Evolutionary conservation across 2,329 filamentous ascomycete species (phyloP), one percentile per base, ranked within the genome.

Genomic region (Neurospora crassa): DNA sequence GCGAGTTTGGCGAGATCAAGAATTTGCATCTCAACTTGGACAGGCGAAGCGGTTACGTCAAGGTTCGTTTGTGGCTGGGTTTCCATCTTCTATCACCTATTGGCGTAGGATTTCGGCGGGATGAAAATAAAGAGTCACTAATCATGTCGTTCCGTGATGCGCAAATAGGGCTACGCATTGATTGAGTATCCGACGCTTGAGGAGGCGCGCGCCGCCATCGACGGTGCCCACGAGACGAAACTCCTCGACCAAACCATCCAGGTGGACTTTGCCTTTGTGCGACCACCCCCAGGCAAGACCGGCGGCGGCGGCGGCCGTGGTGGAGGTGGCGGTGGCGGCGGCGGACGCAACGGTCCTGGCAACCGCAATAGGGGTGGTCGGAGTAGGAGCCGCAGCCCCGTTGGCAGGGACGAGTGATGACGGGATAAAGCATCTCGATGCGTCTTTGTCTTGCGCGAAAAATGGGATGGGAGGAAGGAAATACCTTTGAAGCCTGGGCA

Each of bases 21-120:
- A 96, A 96, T 78, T 79, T 95, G 78, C 92, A 96, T 78, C 82
- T 96, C 79, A 96, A 96, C 79, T 83, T 96, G 74, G 92, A 96
- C 79, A 86, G 92, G 70, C 85, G 93, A 77, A 95, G 91, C 73
- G 92, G 92, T 79, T 96, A 95, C 78, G 92, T 95, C 76, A 96
- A 96, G 90, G 92, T 92, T 78, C 29, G 80, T 77, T 70, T 41
- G 72, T 14, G 68, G 42, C 40, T 69, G 67, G 11, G 11, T 59
- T 37, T 41, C 14, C 67, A 37, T 63, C 20, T 4, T 12, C 53
- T 16, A 29, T 71, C 14, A 70, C 16, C 10, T 12, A 20, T 29
- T 24, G 5, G 20, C n/a, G 16, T 68, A 34, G 24, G 10, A n/a
- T n/a, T 43, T 6, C 67, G 12, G 14, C 67, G 12, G 14, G 16